Percentiles rank a stretch among this genome's conserved stretches.
phyloP scores from a whole-genome alignment of 1,139 yeast genomes.

The Suhomyces bribrorum region DNA sequence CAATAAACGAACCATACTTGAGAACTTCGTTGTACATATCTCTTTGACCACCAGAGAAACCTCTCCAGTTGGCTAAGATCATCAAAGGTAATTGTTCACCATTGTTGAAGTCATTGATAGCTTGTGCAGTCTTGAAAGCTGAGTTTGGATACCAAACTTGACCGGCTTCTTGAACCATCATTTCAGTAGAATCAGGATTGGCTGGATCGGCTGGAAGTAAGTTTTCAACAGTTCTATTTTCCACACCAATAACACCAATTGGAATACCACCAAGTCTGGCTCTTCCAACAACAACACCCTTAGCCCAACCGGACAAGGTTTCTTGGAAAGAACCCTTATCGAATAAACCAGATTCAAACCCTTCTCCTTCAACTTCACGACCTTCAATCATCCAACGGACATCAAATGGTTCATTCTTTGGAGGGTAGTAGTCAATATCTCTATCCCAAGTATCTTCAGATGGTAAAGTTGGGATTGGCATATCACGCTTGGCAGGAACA shows the following conservation, averaged over 20 bases:
- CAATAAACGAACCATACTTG: slow-evolving; percentile 94
- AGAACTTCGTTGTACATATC: slow-evolving; percentile 98
- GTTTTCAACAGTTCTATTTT: slow-evolving; percentile 86
- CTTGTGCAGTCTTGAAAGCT: slow-evolving; percentile 98
- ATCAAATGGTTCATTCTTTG: slow-evolving; percentile 74
- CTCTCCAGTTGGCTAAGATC: slow-evolving; percentile 99
- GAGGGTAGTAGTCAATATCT: slow-evolving; percentile 79
- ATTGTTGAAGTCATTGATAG: slow-evolving; percentile 92
- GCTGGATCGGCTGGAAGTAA: slow-evolving; percentile 97
- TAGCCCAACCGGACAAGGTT: slow-evolving; percentile 98
- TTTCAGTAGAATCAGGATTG: slow-evolving; percentile 89
- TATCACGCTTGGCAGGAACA: slow-evolving; percentile 85
- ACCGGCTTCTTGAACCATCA: slow-evolving; percentile 91
- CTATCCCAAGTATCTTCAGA: slow-evolving; percentile 90
- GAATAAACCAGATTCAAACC: slow-evolving; percentile 81
- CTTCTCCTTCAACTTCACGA: slow-evolving; percentile 63
- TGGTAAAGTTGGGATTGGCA: slow-evolving; percentile 90
- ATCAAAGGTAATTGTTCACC: slow-evolving; percentile 97
- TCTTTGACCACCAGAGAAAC: slow-evolving; percentile 99
- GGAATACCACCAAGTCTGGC: slow-evolving; percentile 99
- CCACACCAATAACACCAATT: slow-evolving; percentile 96
- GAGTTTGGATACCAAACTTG: slow-evolving; percentile 99
- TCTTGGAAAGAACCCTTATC: slow-evolving; percentile 94
- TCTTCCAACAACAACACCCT: slow-evolving; percentile 97
- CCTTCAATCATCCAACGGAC: slow-evolving; percentile 96